Evolutionary conservation across 306 rosid genomes (phyloP).

Genomic region (Quercus ilex): DNA sequence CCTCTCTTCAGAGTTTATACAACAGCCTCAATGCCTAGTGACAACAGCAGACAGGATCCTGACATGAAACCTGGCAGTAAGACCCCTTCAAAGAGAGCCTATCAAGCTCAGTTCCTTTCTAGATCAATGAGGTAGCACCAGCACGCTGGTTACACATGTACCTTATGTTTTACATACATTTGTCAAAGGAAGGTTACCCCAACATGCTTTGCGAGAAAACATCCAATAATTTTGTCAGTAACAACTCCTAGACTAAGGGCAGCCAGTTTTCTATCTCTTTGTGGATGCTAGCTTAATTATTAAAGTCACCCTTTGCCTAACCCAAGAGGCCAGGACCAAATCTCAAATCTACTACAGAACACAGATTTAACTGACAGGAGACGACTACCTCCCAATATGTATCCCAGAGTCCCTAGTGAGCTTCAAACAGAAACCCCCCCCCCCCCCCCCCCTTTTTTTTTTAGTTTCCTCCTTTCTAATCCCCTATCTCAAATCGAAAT

Average conservation of each 20-base stretch:
- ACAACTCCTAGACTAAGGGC: constrained; percentile 4
- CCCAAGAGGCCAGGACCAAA: background rate
- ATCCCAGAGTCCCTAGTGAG: background rate
- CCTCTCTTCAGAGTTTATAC: background rate
- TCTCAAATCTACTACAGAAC: background rate
- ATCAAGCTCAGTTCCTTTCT: constrained; percentile 9
- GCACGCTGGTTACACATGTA: background rate
- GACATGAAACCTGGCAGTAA: background rate
- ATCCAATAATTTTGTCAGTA: background rate
- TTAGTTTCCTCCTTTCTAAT: background rate
- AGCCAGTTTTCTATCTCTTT: constrained; percentile 11
- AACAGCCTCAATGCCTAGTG: constrained; percentile 8
- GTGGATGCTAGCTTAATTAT: background rate
- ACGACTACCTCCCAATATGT: background rate
- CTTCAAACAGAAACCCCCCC: background rate
- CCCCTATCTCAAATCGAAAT: constrained; percentile 7
- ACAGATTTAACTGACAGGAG: background rate
- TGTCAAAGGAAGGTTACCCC: background rate
- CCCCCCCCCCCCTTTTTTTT: background rate
- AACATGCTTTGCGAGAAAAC: constrained; percentile 14
- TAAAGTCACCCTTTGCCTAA: background rate
- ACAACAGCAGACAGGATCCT: constrained; percentile 1
- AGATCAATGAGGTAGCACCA: constrained; percentile 1
- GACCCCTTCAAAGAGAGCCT: background rate
- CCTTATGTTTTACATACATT: constrained; percentile 3